Base-by-base conservation (phyloP, 495 filamentous ascomycete genomes). In the Daldinia vernicosa region DNA sequence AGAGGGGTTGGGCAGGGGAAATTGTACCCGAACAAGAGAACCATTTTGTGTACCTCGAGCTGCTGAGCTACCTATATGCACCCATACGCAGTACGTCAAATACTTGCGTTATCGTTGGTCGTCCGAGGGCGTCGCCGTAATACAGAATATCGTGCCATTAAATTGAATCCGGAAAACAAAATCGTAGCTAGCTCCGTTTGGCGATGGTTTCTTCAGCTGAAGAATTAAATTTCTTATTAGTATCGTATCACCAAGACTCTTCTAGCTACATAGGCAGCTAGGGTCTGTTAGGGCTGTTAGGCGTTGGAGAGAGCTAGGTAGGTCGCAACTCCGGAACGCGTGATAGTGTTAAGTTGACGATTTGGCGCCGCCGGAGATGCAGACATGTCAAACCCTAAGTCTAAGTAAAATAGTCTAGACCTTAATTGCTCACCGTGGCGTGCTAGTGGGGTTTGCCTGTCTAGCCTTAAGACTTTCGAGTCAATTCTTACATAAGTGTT, bases 131-230 rank as follows among this genome's bases (percentile, higher is more conserved):
- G 67, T 69, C 54, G 30, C 12, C 24, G 53, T 69, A 63, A 45
- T 17, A 58, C 57, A 54, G 17, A 54, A 53, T 52, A 54, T 60
- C 28, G 37, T 37, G 30, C 8, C 1, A 8, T 24, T 57, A 19
- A 54, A 59, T 64, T 56, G 39, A 57, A 27, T 26, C 19, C 32
- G 53, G 43, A 59, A 62, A 62, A 51, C 45, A 17, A 66, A 50
- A 15, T 47, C 19, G 43, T 47, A 19, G 24, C 57, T 63, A 66
- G 51, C 68, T 62, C 28, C 15, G 51, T 66, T 62, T 22, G 61
- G 47, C 40, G 35, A 51, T 67, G 47, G 59, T 63, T 60, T 27
- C 50, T 55, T 60, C 64, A 68, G 69, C 69, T 72, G 69, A 72
- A 69, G 43, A 56, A 27, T n/a, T n/a, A 33, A 14, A 14, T 40